Evolutionary conservation across 768 basidiomycete species (phyloP).

Genomic region (Daedaleopsis sinensis): DNA sequence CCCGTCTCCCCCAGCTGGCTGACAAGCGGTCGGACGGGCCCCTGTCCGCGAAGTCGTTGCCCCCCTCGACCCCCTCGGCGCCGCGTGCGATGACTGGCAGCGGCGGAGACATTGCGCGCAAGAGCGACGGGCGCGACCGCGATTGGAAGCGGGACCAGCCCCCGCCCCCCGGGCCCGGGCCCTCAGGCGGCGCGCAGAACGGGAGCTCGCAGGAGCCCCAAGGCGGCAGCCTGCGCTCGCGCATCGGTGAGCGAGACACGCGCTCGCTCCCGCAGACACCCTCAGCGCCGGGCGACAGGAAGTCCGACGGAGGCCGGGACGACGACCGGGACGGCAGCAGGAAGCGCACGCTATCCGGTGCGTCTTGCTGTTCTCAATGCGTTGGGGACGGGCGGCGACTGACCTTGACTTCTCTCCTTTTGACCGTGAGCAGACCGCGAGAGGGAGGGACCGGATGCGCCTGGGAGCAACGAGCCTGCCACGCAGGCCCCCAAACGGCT

Average conservation of each 20-base stretch:
- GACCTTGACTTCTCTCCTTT: background rate
- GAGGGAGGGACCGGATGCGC: slow-evolving; percentile 48
- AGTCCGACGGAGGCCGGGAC: slow-evolving; percentile 34
- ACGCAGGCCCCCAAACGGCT: slow-evolving; percentile 59
- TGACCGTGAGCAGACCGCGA: slow-evolving; percentile 57
- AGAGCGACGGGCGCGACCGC: slow-evolving; percentile 46
- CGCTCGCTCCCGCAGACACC: slow-evolving; percentile 44
- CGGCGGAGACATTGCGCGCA: slow-evolving; percentile 44
- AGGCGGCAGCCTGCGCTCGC: slow-evolving; percentile 50
- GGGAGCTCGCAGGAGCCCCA: slow-evolving; percentile 8
- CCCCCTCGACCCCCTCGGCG: slow-evolving; percentile 65
- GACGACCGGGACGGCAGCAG: slow-evolving; percentile 66
- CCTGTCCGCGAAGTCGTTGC: slow-evolving; percentile 46
- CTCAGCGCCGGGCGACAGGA: slow-evolving; percentile 42
- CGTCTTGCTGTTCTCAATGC: slow-evolving; percentile 22
- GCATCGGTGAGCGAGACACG: slow-evolving; percentile 64
- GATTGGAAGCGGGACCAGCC: slow-evolving; percentile 43
- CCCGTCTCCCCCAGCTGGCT: slow-evolving; percentile 35
- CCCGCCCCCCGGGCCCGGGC: slow-evolving; percentile 19
- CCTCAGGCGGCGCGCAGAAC: slow-evolving; percentile 24
- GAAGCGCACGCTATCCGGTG: slow-evolving; percentile 72
- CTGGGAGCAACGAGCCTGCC: slow-evolving; percentile 39
- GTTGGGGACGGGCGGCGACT: background rate
- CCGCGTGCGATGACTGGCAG: slow-evolving; percentile 66
- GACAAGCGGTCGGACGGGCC: slow-evolving; percentile 65